Conservation (phyloP, 805 yeast species). For the Zygoascus tannicola region DNA sequence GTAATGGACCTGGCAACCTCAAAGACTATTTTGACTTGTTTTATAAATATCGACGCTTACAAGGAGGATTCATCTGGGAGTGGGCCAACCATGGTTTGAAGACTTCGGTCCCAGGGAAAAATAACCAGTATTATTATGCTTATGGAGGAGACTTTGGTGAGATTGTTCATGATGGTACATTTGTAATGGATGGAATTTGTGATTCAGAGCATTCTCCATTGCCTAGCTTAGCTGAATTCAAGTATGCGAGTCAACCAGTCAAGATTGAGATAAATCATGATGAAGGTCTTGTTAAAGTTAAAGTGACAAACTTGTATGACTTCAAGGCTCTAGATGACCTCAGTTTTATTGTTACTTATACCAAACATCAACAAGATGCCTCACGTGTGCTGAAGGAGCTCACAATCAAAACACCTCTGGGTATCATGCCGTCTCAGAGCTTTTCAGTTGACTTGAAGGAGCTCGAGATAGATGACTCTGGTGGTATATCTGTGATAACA, state of each 20-base stretch:
- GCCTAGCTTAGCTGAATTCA: constrained; percentile 29
- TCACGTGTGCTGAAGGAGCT: constrained; percentile 2
- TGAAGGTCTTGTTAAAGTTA: constrained; percentile 2
- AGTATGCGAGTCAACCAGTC: constrained; percentile 29
- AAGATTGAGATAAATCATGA: constrained; percentile 4
- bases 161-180: constrained; percentile 30
- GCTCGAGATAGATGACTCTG: background rate
- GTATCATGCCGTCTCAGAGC: constrained; percentile 1
- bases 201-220: constrained; percentile 29
- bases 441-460: background rate
- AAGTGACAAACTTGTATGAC: constrained; percentile 8
- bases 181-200: constrained; percentile 32
- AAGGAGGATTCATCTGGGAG: constrained; percentile 34
- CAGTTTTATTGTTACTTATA: constrained; percentile 3
- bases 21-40: constrained; percentile 29
- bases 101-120: constrained; percentile 10
- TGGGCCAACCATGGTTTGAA: constrained; percentile 32
- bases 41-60: constrained; percentile 23
- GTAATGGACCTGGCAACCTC: constrained; percentile 31
- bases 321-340: constrained; percentile 6
- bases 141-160: constrained; percentile 34
- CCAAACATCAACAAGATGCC: background rate
- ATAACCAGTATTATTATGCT: constrained; percentile 15
- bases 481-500: background rate
- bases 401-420: background rate